A percentile compares a stretch with the other conserved stretches of the same genome.
Conservation (phyloP, 2,329 filamentous ascomycete species). For the Colletotrichum musae region DNA sequence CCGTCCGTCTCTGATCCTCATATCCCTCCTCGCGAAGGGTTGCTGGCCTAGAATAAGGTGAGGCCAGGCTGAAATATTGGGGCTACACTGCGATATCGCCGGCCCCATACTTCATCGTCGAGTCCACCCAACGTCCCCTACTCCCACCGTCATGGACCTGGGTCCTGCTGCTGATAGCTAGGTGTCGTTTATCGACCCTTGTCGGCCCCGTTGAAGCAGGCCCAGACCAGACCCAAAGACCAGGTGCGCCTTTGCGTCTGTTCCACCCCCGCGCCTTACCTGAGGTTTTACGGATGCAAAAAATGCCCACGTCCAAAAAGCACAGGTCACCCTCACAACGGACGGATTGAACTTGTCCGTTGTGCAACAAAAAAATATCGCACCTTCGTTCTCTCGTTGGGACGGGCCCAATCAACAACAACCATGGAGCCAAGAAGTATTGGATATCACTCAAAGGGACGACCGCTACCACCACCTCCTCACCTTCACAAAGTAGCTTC, state of each 20-base stretch:
- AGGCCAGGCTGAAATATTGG: not conserved
- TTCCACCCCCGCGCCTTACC: slow-evolving; percentile 37
- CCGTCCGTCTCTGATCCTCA: not conserved
- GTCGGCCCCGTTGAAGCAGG: not conserved
- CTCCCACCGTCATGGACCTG: slow-evolving; percentile 9
- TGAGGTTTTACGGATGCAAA: too few relatives aligned
- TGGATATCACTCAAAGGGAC: slow-evolving; percentile 1
- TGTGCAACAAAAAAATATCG: slow-evolving; percentile 33
- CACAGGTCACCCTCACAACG: slow-evolving; percentile 10
- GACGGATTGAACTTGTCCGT: not conserved
- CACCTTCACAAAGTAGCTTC: not conserved
- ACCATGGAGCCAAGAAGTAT: slow-evolving; percentile 16
- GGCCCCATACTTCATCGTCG: not conserved
- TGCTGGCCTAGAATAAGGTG: not conserved
- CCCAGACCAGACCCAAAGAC: not conserved
- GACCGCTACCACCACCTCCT: not conserved
- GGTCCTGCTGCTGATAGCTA: slow-evolving; percentile 1
- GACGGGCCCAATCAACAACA: slow-evolving; percentile 14
- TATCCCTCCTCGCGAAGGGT: not conserved
- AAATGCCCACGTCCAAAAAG: too few relatives aligned
- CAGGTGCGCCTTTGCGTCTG: slow-evolving; percentile 3
- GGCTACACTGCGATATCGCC: not conserved
- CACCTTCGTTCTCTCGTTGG: slow-evolving; percentile 10
- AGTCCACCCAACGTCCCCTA: not conserved
- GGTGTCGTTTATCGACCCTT: not conserved